Base-by-base conservation (phyloP, 1,284 basidiomycete genomes). In the Bondarzewia mesenterica region DNA sequence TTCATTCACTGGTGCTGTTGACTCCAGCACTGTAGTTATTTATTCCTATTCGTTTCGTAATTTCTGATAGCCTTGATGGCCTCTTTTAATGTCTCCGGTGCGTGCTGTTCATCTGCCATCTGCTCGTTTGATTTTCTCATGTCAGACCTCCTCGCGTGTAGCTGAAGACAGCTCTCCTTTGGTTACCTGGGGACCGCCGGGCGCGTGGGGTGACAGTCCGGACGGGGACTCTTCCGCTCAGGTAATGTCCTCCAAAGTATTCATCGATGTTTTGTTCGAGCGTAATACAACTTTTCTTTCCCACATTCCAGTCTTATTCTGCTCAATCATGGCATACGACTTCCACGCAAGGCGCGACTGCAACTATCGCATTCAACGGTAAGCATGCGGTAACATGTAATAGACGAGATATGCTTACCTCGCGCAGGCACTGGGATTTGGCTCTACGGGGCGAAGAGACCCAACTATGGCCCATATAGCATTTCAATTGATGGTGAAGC, bases 111-210 rank as follows among this genome's bases (percentile, higher is more conserved):
- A 3, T 46, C 36, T 39, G 15, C 4, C 35, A 8, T 36, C 16
- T 5, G n/a, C 25, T 14, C 42, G 16, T 47, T 20, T 39, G 50
- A 50, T 40, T 21, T 43, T 51, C 42, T 52, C 37, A n/a, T 44
- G 23, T 32, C 41, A 14, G 22, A n/a, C 44, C 32, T 21, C n/a
- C n/a, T 35, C 27, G 41, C 40, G 21, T 49, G 5, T 49, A 74
- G 72, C 68, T 49, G 72, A 72, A 54, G 71, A 73, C 52, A 62
- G 64, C 53, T 73, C 72, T 55, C 73, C 72, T 58, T 62, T 75
- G 51, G 67, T 75, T 54, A 57, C 61, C 50, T 76, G 73, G 52
- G 56, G 59, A 26, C 73, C 73, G 49, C 57, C 58, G 50, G 67
- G 64, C 49, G 68, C 71, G 50, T 76, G 73, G 74, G 58, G 53